Percentiles rank a stretch among this genome's conserved stretches.
Conservation (phyloP, 352 stramenopile genomes). For the Pilasporangium apinafurcum region DNA sequence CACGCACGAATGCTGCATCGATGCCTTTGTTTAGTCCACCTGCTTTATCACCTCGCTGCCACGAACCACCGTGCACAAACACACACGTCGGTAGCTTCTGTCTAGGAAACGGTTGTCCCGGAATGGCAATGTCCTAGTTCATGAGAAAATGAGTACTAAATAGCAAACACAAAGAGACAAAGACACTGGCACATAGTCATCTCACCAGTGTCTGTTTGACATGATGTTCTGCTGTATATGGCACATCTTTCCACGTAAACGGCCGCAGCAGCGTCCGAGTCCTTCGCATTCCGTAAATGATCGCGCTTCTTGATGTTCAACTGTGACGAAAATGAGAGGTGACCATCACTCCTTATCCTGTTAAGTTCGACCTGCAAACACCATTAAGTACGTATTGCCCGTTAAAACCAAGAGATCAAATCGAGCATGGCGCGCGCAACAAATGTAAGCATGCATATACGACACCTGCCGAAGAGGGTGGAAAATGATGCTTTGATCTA, state of each 20-base stretch:
- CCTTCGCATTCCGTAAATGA: too few relatives aligned
- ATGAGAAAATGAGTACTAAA: background rate
- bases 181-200: background rate
- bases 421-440: too few relatives aligned
- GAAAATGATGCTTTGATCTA: background rate
- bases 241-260: constrained; percentile 66
- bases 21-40: constrained; percentile 57
- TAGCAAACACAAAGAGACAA: background rate
- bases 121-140: constrained; percentile 54
- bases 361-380: too few relatives aligned
- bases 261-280: constrained; percentile 19
- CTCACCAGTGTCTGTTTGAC: constrained; percentile 40
- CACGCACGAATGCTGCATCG: constrained; percentile 44
- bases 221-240: constrained; percentile 38
- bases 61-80: constrained; percentile 81
- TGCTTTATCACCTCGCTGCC: constrained; percentile 80
- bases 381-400: too few relatives aligned
- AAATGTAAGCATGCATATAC: too few relatives aligned
- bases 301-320: constrained; percentile 1
- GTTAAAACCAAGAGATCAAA: too few relatives aligned
- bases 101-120: constrained; percentile 13
- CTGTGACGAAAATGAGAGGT: background rate
- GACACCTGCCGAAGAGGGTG: too few relatives aligned
- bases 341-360: too few relatives aligned
- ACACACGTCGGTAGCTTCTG: constrained; percentile 55